Evolutionary conservation across 495 filamentous ascomycete species (phyloP).

Genomic region (Xylaria acuta): DNA sequence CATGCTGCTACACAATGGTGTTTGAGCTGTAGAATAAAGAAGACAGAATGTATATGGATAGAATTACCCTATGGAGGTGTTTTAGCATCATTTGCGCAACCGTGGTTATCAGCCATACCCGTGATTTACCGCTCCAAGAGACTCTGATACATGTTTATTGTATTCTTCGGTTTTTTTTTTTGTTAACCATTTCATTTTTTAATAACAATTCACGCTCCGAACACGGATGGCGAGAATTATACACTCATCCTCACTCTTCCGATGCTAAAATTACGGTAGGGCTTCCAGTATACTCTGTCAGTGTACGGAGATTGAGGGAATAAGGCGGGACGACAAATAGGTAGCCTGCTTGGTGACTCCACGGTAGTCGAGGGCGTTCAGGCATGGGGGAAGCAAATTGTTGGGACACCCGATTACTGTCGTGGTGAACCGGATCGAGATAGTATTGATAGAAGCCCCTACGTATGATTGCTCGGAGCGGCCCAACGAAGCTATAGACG

Average conservation of each 20-base stretch:
- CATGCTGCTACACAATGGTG: background rate
- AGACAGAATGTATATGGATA: background rate
- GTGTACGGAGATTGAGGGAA: background rate
- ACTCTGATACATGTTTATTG: background rate
- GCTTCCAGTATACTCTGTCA: background rate
- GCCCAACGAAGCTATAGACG: background rate
- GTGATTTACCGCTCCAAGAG: background rate
- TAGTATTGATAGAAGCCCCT: background rate
- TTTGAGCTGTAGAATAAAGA: background rate
- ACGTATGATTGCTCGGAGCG: background rate
- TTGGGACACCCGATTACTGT: background rate
- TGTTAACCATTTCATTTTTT: background rate
- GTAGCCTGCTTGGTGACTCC: background rate
- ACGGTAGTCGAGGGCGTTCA: background rate
- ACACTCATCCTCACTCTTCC: background rate
- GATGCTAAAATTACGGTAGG: too few relatives aligned
- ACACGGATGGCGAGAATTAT: background rate
- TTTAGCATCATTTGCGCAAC: background rate
- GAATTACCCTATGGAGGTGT: background rate
- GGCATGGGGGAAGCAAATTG: background rate
- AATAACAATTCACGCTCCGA: too few relatives aligned
- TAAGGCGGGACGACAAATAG: background rate
- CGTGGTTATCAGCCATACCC: background rate
- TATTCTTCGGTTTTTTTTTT: background rate
- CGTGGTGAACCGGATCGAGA: background rate